Conservation (phyloP, 805 yeast genomes). For the Wickerhamomyces hampshirensis region DNA sequence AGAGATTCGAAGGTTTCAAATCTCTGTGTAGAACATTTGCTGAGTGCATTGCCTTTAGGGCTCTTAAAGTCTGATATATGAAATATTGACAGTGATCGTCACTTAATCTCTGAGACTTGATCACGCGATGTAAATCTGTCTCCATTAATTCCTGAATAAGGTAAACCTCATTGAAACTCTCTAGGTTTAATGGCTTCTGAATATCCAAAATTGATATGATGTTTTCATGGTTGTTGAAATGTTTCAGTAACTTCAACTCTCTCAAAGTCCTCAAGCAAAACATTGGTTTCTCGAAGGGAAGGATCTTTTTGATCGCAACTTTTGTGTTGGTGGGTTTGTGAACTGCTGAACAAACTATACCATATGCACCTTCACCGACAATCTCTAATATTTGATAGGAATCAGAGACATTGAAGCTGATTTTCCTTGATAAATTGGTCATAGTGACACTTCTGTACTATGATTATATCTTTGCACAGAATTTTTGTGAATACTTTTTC, state of each 20-base stretch:
- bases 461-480: no score
- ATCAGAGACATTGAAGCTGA: constrained; percentile 58
- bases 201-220: constrained; percentile 63
- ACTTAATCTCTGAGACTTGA: constrained; percentile 48
- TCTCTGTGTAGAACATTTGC: constrained; percentile 75
- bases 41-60: constrained; percentile 64
- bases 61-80: constrained; percentile 64
- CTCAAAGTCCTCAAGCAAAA: constrained; percentile 67
- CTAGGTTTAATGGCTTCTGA: constrained; percentile 55
- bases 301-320: constrained; percentile 76
- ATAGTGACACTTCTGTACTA: no score
- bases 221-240: constrained; percentile 66
- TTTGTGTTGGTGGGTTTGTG: constrained; percentile 55
- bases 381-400: constrained; percentile 56
- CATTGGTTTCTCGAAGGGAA: constrained; percentile 61
- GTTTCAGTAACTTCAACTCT: constrained; percentile 60
- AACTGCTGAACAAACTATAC: constrained; percentile 66
- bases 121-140: constrained; percentile 62
- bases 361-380: constrained; percentile 81
- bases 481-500: no score
- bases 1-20: constrained; percentile 67
- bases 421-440: constrained; percentile 31
- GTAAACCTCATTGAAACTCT: constrained; percentile 66
- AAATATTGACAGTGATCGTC: constrained; percentile 71
- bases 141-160: constrained; percentile 77